Evolutionary conservation across 2,329 filamentous ascomycete genomes (phyloP), one percentile per base, ranked within the genome.

Genomic region (Fusarium buxicola): DNA sequence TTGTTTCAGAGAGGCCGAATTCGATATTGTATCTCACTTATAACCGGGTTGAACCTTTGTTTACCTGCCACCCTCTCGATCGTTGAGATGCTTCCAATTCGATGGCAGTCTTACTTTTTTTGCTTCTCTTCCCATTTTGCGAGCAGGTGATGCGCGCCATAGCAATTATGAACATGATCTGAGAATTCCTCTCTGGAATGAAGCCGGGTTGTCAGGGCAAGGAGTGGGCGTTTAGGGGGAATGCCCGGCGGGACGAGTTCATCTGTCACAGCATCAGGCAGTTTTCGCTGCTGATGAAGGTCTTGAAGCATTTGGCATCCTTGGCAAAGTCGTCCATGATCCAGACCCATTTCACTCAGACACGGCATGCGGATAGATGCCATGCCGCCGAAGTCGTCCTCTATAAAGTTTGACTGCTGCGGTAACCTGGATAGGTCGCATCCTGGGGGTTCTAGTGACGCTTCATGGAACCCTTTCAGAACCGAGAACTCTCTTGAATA

Each of bases 291-390:
- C 6, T 9, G 7, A 41, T 7, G 25, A 27, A 41, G n/a, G 2
- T 12, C 5, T 4, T 15, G 10, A 5, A 12, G 6, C 2, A 27
- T 3, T 7, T 45, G 46, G 44, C 61, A 69, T 8, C 66, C 67
- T 18, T 28, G 40, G 36, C 68, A 69, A 36, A 60, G 8, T 10
- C 45, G 48, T 18, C 64, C 64, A 4, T 13, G 21, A 31, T 69
- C 64, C 31, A 13, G 34, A 15, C 44, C 46, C 8, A 35, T 28
- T 1, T 41, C 56, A 16, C 35, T 41, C 25, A 69, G 40, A n/a
- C 41, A 65, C 12, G 64, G 62, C 28, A 66, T 50, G 24, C 54
- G 55, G 11, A 66, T 52, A 8, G 52, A 48, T 9, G 66, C 65
- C 47, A 63, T 55, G 5, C 68, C 60, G 41, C 41, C 12, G 18